A percentile compares a stretch with the other conserved stretches of the same genome.
Conservation (phyloP, 164 flowering plant genomes). For the Kalanchoe fedtschenkoi region DNA sequence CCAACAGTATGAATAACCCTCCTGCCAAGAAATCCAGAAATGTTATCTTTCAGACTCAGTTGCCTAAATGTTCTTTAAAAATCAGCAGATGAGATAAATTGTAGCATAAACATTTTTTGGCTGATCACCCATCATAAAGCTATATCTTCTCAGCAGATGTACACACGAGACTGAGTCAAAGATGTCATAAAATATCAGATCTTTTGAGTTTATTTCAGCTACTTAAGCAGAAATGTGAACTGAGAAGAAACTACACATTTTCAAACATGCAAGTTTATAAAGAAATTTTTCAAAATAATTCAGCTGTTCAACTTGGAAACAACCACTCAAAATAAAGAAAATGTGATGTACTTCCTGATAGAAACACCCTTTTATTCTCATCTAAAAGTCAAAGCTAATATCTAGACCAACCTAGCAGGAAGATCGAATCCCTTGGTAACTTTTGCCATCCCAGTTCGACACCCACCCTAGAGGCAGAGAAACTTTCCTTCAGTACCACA, state of each 20-base stretch:
- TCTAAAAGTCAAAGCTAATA: not conserved
- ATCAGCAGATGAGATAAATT: not conserved
- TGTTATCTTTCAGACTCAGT: too few species aligned
- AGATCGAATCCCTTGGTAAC: conserved; percentile 96
- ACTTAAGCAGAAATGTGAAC: too few species aligned
- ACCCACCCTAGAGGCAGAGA: conserved; percentile 69
- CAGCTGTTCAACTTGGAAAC: too few species aligned
- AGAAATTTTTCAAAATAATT: too few species aligned
- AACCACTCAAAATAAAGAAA: too few species aligned
- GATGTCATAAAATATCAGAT: too few species aligned
- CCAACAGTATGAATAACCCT: conserved; percentile 97
- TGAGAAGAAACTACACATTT: too few species aligned
- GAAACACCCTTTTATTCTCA: not conserved
- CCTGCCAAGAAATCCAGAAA: conserved; percentile 32
- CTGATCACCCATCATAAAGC: too few species aligned
- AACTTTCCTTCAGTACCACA: not conserved
- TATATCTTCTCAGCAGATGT: too few species aligned
- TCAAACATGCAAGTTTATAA: too few species aligned
- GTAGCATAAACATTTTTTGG: not conserved
- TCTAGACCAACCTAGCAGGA: conserved; percentile 72
- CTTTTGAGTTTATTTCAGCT: too few species aligned
- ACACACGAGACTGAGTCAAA: too few species aligned
- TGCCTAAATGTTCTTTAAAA: not conserved
- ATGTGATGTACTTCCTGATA: not conserved
- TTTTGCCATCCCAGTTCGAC: conserved; percentile 98